A percentile compares a stretch with the other conserved stretches of the same genome.
Conservation (phyloP, 768 basidiomycete species). For the Serendipita sp. region DNA sequence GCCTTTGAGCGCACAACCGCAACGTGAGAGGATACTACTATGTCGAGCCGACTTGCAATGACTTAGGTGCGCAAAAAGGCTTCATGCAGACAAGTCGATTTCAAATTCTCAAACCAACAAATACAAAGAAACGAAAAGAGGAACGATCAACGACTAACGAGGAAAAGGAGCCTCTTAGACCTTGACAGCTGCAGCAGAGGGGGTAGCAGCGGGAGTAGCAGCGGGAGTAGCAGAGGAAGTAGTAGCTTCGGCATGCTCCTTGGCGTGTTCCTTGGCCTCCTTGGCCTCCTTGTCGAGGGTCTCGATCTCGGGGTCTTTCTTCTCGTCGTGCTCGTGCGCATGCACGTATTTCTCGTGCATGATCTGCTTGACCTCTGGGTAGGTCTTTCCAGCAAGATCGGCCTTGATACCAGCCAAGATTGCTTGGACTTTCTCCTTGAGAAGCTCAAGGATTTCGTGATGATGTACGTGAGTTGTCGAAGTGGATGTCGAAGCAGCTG, state of each 20-base stretch:
- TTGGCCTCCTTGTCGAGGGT: background rate
- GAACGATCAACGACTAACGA: background rate
- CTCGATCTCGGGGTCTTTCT: too few species aligned
- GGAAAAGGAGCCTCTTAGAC: background rate
- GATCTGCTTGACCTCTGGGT: background rate
- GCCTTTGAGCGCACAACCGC: too few species aligned
- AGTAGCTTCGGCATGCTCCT: too few species aligned
- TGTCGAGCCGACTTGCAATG: too few species aligned
- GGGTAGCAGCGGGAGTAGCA: background rate
- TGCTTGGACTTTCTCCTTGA: background rate
- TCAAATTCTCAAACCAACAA: too few species aligned
- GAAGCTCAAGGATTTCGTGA: background rate
- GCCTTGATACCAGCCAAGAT: background rate
- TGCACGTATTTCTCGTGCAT: background rate
- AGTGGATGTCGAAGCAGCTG: background rate
- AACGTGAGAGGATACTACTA: too few species aligned
- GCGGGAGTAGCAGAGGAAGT: too few species aligned
- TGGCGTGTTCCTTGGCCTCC: background rate
- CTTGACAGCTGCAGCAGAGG: background rate
- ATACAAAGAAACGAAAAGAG: too few species aligned
- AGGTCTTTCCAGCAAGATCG: background rate
- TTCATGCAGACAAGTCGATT: too few species aligned
- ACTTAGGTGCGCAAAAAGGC: too few species aligned
- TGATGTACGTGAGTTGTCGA: background rate
- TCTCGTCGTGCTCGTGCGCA: background rate